A percentile compares a stretch with the other conserved stretches of the same genome.
phyloP scores from a whole-genome alignment of 192 early-diverging fungal genomes.

The Coemansia guatemalensis region DNA sequence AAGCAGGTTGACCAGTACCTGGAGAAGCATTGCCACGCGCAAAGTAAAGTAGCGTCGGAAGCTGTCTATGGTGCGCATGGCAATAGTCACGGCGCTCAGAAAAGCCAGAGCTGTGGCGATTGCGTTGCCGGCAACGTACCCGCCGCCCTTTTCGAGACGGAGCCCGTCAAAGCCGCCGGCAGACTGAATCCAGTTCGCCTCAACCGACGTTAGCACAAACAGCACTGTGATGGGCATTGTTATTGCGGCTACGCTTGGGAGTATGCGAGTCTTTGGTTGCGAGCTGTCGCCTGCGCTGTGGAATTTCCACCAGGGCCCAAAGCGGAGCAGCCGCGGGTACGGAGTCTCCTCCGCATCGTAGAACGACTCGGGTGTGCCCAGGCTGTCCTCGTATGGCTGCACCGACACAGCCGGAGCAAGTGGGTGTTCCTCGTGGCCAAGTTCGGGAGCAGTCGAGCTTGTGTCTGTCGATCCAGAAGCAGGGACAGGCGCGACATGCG shows the following conservation, averaged over 20 bases:
- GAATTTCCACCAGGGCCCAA: constrained; percentile 39
- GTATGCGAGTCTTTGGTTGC: constrained; percentile 34
- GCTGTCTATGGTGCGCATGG: constrained; percentile 22
- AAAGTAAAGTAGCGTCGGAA: constrained; percentile 33
- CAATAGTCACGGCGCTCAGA: constrained; percentile 41
- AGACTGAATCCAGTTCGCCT: constrained; percentile 47
- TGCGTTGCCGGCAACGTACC: constrained; percentile 47
- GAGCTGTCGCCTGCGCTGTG: constrained; percentile 32
- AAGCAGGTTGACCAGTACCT: constrained; percentile 36
- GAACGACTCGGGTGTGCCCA: constrained; percentile 7
- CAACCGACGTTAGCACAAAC: constrained; percentile 51
- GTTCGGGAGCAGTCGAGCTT: not conserved
- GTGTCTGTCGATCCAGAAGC: not conserved
- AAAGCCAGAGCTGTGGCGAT: constrained; percentile 48
- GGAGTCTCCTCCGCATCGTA: constrained; percentile 26
- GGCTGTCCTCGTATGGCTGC: constrained; percentile 8
- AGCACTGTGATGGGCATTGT: constrained; percentile 42
- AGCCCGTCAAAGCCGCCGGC: constrained; percentile 30
- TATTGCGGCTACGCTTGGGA: constrained; percentile 42
- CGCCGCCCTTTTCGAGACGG: constrained; percentile 33
- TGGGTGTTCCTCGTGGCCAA: not conserved
- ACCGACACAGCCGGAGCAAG: constrained; percentile 2
- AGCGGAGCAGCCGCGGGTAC: constrained; percentile 20
- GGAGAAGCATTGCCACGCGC: constrained; percentile 19
- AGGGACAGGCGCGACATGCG: not conserved